Evolutionary conservation across 1,139 yeast genomes (phyloP).

Genomic region (Chernovozyma sophiae-reginae): DNA sequence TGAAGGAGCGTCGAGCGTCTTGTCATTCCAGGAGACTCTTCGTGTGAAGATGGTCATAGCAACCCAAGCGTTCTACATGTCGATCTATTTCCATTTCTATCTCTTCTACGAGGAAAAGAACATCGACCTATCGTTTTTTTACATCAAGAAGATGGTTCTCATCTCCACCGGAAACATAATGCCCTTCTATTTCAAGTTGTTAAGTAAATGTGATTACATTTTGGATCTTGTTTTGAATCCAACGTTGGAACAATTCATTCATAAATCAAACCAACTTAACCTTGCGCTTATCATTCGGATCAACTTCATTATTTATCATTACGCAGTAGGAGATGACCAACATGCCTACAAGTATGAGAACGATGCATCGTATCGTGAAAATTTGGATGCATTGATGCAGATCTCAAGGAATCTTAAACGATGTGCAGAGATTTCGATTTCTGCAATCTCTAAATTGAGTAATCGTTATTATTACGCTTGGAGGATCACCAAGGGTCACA

Average conservation of each 20-base stretch:
- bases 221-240: slow-evolving; percentile 45
- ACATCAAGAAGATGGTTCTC: slow-evolving; percentile 30
- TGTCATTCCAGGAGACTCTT: slow-evolving; percentile 19
- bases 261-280: slow-evolving; percentile 32
- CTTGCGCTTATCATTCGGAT: slow-evolving; percentile 30
- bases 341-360: slow-evolving; percentile 15
- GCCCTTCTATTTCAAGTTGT: slow-evolving; percentile 35
- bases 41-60: slow-evolving; percentile 27
- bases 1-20: slow-evolving; percentile 10
- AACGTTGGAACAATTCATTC: slow-evolving; percentile 33
- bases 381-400: slow-evolving; percentile 22
- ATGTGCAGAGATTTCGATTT: slow-evolving; percentile 34
- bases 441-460: slow-evolving; percentile 34
- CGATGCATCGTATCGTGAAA: slow-evolving; percentile 16
- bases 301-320: slow-evolving; percentile 18
- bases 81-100: slow-evolving; percentile 37
- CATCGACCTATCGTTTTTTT: slow-evolving; percentile 26
- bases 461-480: slow-evolving; percentile 48
- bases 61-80: slow-evolving; percentile 27
- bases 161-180: slow-evolving; percentile 31
- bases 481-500: slow-evolving; percentile 46
- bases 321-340: slow-evolving; percentile 10
- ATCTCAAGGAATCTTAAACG: slow-evolving; percentile 30
- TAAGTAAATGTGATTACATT: slow-evolving; percentile 26
- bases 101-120: slow-evolving; percentile 34